These are phyloP conservation scores for Acrocalymma vagum DNA, from an alignment of 2,329 filamentous ascomycete species.

Conservation along the genomic window DNA sequence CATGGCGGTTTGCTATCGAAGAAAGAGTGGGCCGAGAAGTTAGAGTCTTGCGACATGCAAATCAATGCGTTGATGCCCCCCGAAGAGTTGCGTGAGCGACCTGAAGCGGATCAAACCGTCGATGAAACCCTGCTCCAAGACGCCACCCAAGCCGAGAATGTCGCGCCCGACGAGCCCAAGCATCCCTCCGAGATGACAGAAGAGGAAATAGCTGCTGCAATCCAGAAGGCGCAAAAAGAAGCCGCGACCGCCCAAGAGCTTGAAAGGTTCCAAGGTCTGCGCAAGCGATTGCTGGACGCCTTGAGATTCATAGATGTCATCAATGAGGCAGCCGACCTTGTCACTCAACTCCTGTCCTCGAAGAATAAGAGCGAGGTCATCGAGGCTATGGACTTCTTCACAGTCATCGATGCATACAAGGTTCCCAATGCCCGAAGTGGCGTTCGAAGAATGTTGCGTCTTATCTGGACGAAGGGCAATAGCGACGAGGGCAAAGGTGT, in stretches of 20 bases:
- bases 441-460: conserved; percentile 91
- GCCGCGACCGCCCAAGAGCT: conserved; percentile 89
- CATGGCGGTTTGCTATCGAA: conserved; percentile 81
- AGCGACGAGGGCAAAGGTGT: conserved; percentile 99
- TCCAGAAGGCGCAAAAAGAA: conserved; percentile 84
- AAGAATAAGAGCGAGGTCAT: conserved; percentile 99
- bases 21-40: conserved; percentile 83
- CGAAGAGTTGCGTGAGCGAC: conserved; percentile 74
- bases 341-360: conserved; percentile 89
- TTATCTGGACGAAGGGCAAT: conserved; percentile 99
- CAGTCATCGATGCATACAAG: conserved; percentile 94
- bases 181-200: conserved; percentile 77
- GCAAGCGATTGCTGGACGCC: conserved; percentile 92
- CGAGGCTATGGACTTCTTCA: conserved; percentile 98
- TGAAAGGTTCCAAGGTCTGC: conserved; percentile 84
- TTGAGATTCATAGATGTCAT: conserved; percentile 93
- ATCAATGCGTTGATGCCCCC: conserved; percentile 84
- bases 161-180: conserved; percentile 39
- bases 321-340: conserved; percentile 79
- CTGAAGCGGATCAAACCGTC: conserved; percentile 71
- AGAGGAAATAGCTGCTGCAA: conserved; percentile 75
- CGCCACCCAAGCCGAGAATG: conserved; percentile 76
- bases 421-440: conserved; percentile 91
- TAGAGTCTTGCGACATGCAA: conserved; percentile 85
- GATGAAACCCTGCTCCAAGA: conserved; percentile 86